Evolutionary conservation across 1,139 yeast species (phyloP).

Genomic region (Arxiozyma slooffiae): DNA sequence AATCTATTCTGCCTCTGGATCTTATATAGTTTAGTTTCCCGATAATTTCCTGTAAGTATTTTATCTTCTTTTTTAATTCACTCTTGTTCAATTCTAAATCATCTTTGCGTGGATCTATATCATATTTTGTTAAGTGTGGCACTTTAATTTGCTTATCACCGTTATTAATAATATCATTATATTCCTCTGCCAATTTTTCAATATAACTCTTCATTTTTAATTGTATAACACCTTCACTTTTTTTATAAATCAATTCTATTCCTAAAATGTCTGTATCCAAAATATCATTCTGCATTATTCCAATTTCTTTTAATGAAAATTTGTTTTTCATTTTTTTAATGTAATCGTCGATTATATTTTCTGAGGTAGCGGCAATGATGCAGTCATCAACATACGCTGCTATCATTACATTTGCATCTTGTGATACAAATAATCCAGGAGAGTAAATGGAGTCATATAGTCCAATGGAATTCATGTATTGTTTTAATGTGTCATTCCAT

Average conservation of each 20-base stretch:
- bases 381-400: neutral
- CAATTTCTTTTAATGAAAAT: slow-evolving; percentile 4
- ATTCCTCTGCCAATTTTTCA: neutral
- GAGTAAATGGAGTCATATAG: neutral
- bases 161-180: neutral
- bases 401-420: neutral
- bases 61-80: neutral
- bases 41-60: neutral
- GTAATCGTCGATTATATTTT: neutral
- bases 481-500: slow-evolving; percentile 5
- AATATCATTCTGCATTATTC: neutral
- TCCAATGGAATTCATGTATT: slow-evolving; percentile 1
- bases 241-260: slow-evolving; percentile 4
- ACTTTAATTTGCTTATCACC: neutral
- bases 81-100: neutral
- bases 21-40: slow-evolving; percentile 1
- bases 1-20: slow-evolving; percentile 4
- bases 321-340: neutral
- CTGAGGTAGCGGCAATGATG: neutral
- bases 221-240: neutral
- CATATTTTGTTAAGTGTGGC: neutral
- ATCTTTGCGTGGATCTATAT: neutral
- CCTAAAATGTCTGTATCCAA: slow-evolving; percentile 7
- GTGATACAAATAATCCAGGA: neutral
- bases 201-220: slow-evolving; percentile 4